A percentile compares a stretch with the other conserved stretches of the same genome.
These are phyloP conservation scores for Colletotrichum eleusines DNA, from an alignment of 2,329 filamentous ascomycete genomes.

Conservation along the genomic window DNA sequence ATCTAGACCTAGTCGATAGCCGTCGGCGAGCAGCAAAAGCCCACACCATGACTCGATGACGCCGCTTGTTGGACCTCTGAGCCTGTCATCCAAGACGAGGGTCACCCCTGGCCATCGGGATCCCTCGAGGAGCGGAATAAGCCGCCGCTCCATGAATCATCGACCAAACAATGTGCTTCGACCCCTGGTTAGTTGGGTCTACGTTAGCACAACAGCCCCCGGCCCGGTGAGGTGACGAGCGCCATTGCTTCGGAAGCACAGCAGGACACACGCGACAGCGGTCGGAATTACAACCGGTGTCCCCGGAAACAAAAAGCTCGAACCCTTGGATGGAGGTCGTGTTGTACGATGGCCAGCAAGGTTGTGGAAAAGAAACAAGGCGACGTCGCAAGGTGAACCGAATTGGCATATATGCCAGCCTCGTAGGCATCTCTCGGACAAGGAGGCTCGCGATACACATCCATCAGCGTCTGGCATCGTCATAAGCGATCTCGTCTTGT, in stretches of 20 bases:
- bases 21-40: conserved; percentile 25
- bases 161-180: neutral
- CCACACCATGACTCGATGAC: neutral
- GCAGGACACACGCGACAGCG: neutral
- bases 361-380: neutral
- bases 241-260: conserved; percentile 8
- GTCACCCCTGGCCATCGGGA: neutral
- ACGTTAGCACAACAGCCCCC: conserved; percentile 1
- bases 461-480: conserved; percentile 5
- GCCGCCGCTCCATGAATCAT: neutral
- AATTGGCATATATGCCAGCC: conserved; percentile 19
- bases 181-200: neutral
- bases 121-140: conserved; percentile 9
- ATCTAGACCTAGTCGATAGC: conserved; percentile 7
- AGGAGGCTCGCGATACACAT: conserved; percentile 11
- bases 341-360: conserved; percentile 1
- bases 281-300: conserved; percentile 3
- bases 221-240: neutral
- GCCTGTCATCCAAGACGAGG: neutral
- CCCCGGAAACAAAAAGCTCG: conserved; percentile 6
- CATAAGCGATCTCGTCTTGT: conserved; percentile 6
- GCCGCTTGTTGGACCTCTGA: neutral
- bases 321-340: neutral
- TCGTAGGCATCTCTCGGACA: conserved; percentile 13
- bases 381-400: conserved; percentile 2